Percentiles rank a stretch among this genome's conserved stretches.
phyloP scores from a whole-genome alignment of 108 stramenopile species.

The Nannochloropsis oceanica region DNA sequence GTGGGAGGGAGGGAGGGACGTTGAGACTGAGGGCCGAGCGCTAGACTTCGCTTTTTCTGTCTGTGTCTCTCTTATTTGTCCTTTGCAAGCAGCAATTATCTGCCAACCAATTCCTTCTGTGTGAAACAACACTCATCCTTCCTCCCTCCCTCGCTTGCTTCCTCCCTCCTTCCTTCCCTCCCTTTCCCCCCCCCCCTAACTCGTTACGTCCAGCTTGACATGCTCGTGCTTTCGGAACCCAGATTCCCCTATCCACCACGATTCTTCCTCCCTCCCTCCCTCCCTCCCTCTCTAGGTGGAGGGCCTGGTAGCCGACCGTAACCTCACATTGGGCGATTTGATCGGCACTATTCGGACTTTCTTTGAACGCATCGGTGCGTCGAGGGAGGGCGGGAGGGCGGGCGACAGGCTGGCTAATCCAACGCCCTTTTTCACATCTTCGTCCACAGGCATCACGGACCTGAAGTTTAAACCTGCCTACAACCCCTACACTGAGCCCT shows the following conservation, averaged over 20 bases:
- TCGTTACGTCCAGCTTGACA: neutral
- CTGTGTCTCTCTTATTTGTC: no score
- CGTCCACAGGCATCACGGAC: conserved; percentile 51
- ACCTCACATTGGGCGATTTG: conserved; percentile 86
- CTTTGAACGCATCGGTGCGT: conserved; percentile 83
- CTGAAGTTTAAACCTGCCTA: conserved; percentile 99
- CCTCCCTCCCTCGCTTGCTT: no score
- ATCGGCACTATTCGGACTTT: conserved; percentile 97
- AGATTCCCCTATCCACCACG: neutral
- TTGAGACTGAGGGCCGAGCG: no score
- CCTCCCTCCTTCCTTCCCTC: neutral
- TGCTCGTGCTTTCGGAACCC: no score
- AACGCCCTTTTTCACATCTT: neutral
- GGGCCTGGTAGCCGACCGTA: conserved; percentile 96
- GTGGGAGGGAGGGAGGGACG: no score
- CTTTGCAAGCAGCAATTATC: no score
- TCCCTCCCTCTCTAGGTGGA: conserved; percentile 62
- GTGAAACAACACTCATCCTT: no score
- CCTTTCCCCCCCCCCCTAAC: neutral
- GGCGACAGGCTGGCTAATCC: neutral
- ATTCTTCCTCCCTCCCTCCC: neutral
- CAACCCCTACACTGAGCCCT: conserved; percentile 99
- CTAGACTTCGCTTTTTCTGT: no score
- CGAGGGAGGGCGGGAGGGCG: neutral
- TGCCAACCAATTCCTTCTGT: no score